Evolutionary conservation across 2,329 filamentous ascomycete genomes (phyloP).

Genomic region (Thermomyces lanuginosus): DNA sequence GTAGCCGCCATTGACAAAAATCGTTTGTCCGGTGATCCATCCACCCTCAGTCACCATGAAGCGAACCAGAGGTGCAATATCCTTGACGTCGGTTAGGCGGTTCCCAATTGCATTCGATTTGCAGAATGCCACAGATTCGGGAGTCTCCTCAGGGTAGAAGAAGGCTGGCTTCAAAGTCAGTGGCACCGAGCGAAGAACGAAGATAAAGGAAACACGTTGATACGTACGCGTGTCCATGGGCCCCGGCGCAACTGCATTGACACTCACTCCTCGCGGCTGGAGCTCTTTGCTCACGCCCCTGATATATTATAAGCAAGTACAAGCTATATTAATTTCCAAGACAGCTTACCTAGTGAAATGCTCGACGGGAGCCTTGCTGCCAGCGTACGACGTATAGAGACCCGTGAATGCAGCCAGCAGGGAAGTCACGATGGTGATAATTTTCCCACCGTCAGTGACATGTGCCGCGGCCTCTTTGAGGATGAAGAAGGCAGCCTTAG

Average conservation of each 20-base stretch:
- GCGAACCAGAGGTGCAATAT: slow-evolving; percentile 31
- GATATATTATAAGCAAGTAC: not conserved
- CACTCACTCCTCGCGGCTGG: slow-evolving; percentile 33
- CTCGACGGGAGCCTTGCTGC: slow-evolving; percentile 43
- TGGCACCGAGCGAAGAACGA: not conserved
- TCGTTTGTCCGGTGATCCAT: slow-evolving; percentile 34
- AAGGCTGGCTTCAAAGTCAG: slow-evolving; percentile 18
- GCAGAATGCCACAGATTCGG: slow-evolving; percentile 30
- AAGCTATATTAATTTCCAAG: slow-evolving; percentile 3
- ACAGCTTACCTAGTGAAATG: slow-evolving; percentile 37
- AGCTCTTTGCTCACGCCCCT: slow-evolving; percentile 39
- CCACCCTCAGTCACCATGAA: slow-evolving; percentile 30
- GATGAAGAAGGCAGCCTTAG: slow-evolving; percentile 32
- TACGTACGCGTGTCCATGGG: slow-evolving; percentile 35
- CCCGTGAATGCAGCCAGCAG: slow-evolving; percentile 33
- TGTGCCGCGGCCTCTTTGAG: slow-evolving; percentile 29
- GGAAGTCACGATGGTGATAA: slow-evolving; percentile 32
- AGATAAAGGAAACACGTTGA: slow-evolving; percentile 4
- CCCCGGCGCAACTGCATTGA: slow-evolving; percentile 38
- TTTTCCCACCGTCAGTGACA: slow-evolving; percentile 31
- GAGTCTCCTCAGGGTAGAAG: slow-evolving; percentile 30
- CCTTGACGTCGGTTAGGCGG: slow-evolving; percentile 27
- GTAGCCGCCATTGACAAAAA: slow-evolving; percentile 35
- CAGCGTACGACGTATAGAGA: slow-evolving; percentile 32
- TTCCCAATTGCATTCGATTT: slow-evolving; percentile 29